A percentile compares a stretch with the other conserved stretches of the same genome.
Conservation (phyloP, 2,329 filamentous ascomycete genomes). For the Sordariomycetes sp. region DNA sequence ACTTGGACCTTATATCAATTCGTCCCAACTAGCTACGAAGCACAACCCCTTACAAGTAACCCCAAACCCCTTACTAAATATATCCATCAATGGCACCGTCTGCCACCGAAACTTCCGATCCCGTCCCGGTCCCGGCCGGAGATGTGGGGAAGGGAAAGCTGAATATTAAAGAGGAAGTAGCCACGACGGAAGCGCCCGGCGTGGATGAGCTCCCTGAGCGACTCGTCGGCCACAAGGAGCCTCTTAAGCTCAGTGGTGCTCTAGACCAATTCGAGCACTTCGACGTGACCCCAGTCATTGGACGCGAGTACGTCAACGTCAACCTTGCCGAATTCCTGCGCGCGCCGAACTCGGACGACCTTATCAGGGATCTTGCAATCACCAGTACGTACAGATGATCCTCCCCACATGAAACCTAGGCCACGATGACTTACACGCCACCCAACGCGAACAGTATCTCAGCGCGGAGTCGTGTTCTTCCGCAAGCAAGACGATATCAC, state of each 20-base stretch:
- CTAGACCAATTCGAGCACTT: slow-evolving; percentile 42
- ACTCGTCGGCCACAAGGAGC: slow-evolving; percentile 13
- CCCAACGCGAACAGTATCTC: slow-evolving; percentile 39
- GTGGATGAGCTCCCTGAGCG: neutral
- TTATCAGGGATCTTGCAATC: slow-evolving; percentile 56
- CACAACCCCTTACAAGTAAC: neutral
- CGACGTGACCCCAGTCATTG: slow-evolving; percentile 52
- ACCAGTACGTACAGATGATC: slow-evolving; percentile 37
- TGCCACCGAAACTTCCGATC: neutral
- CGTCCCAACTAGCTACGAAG: too few species aligned
- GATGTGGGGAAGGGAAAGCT: neutral
- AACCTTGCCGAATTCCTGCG: slow-evolving; percentile 51
- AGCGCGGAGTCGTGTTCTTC: slow-evolving; percentile 62
- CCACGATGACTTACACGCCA: neutral
- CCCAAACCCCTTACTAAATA: neutral
- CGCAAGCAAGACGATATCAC: slow-evolving; percentile 50
- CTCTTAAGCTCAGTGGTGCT: slow-evolving; percentile 36
- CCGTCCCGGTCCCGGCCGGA: neutral
- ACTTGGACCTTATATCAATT: too few species aligned
- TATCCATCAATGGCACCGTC: neutral
- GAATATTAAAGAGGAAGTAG: neutral
- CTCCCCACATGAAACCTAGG: neutral
- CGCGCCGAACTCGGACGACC: slow-evolving; percentile 49
- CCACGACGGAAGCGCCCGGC: neutral
- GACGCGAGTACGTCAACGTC: slow-evolving; percentile 47